Percentiles rank a stretch among this genome's conserved stretches.
Evolutionary conservation across 202 grass and related monocot species (phyloP).

Genomic region (Bolboschoenoplectus hybrid): DNA sequence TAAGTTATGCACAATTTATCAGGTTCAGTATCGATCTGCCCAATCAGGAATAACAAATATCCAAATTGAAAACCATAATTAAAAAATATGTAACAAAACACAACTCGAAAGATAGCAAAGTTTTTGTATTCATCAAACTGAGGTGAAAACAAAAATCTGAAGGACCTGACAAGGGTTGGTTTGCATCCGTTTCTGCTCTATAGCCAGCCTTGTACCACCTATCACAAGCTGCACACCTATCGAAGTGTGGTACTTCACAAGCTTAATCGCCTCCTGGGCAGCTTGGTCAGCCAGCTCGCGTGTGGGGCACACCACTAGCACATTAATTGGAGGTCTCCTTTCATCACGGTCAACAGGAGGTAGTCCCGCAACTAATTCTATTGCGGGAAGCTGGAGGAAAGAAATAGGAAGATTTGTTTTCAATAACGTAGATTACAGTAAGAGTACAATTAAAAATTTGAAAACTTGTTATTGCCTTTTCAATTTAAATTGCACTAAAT

Average conservation of each 20-base stretch:
- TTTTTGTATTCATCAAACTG: neutral
- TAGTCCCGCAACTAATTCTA: slow-evolving; percentile 74
- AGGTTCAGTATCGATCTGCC: neutral
- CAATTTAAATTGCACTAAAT: neutral
- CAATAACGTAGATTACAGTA: slow-evolving; percentile 13
- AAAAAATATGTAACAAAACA: neutral
- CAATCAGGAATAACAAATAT: neutral
- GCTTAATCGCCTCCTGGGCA: slow-evolving; percentile 69
- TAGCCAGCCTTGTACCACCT: slow-evolving; percentile 84
- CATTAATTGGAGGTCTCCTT: slow-evolving; percentile 77
- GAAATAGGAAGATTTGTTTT: slow-evolving; percentile 13
- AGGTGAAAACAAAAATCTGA: neutral
- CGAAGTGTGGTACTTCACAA: slow-evolving; percentile 84
- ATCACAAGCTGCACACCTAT: slow-evolving; percentile 94
- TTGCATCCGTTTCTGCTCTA: slow-evolving; percentile 94
- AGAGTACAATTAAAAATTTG: neutral
- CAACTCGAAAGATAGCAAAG: neutral
- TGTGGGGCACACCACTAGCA: slow-evolving; percentile 85
- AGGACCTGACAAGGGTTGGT: slow-evolving; percentile 84
- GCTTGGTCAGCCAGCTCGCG: slow-evolving; percentile 97
- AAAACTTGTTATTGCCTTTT: neutral
- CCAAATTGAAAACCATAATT: neutral
- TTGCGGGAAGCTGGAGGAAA: slow-evolving; percentile 67
- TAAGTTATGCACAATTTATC: neutral
- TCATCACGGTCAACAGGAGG: slow-evolving; percentile 66